Percentiles rank a stretch among this genome's conserved stretches.
These are phyloP conservation scores for Haplographium delicatum DNA, from an alignment of 495 filamentous ascomycete species.

Conservation along the genomic window DNA sequence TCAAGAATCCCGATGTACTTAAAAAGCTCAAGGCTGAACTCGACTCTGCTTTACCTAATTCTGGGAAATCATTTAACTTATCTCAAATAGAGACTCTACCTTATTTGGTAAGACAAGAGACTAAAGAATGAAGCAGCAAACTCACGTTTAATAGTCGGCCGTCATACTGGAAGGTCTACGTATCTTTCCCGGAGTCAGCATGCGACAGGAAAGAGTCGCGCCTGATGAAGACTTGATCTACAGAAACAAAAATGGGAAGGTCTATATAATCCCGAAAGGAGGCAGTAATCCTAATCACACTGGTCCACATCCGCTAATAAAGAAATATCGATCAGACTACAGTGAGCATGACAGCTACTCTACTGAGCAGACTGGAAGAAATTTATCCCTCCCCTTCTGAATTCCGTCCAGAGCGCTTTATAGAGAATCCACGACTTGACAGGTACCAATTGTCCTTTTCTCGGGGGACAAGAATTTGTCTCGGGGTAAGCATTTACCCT, in stretches of 20 bases:
- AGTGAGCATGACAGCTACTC: conserved; percentile 31
- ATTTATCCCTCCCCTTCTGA: conserved; percentile 41
- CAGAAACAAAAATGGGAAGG: neutral
- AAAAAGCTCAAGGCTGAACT: conserved; percentile 27
- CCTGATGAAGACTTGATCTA: conserved; percentile 18
- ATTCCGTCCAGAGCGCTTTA: conserved; percentile 46
- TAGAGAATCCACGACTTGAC: conserved; percentile 31
- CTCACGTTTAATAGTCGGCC: too few species aligned
- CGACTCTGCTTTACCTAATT: conserved; percentile 10
- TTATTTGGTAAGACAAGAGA: too few species aligned
- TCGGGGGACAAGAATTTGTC: conserved; percentile 39
- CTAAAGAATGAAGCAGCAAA: too few species aligned
- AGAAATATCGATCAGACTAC: conserved; percentile 27
- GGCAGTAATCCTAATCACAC: neutral
- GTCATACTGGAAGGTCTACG: conserved; percentile 12
- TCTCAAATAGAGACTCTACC: conserved; percentile 29
- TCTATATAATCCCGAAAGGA: conserved; percentile 3
- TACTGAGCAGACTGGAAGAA: conserved; percentile 24
- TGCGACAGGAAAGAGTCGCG: conserved; percentile 28
- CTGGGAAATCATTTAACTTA: conserved; percentile 28
- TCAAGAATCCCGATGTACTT: conserved; percentile 23
- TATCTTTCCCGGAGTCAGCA: conserved; percentile 28
- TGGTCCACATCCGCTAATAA: neutral
- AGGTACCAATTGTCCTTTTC: conserved; percentile 38
- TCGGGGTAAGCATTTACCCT: conserved; percentile 27